These are phyloP conservation scores for Cymbidium sinense DNA, from an alignment of 106 monocot genomes.

Conservation along the genomic window DNA sequence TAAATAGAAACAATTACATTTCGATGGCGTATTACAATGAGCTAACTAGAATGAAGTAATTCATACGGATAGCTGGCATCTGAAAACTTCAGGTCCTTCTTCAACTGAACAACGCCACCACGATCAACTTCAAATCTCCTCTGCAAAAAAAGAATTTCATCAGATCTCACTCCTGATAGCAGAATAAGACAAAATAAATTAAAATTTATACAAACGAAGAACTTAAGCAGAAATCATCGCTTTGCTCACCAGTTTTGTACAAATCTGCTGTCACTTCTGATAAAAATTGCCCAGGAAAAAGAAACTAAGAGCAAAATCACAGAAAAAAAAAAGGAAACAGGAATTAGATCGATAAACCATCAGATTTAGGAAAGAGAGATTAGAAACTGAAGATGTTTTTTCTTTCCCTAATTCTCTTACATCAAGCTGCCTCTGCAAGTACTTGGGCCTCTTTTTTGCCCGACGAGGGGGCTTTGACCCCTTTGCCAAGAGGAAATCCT, in stretches of 20 bases:
- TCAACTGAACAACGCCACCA: not conserved
- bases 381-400: not conserved
- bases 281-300: conserved; percentile 27
- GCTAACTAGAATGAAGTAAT: not conserved
- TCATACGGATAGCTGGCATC: not conserved
- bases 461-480: conserved; percentile 66
- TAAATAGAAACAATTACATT: not conserved
- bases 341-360: not conserved
- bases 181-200: not conserved
- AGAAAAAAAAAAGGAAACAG: not conserved
- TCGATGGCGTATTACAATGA: not conserved
- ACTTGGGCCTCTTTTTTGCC: conserved; percentile 70
- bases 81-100: not conserved
- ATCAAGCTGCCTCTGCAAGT: conserved; percentile 30
- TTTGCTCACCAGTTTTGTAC: conserved; percentile 27
- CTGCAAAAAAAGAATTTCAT: conserved; percentile 5
- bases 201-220: not conserved
- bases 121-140: not conserved
- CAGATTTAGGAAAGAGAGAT: not conserved
- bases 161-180: not conserved
- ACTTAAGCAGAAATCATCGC: too few species aligned
- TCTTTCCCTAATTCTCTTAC: not conserved
- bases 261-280: conserved; percentile 30
- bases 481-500: conserved; percentile 65
- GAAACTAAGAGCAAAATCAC: conserved; percentile 7